Evolutionary conservation across 2,329 filamentous ascomycete species (phyloP).

Genomic region (Colletotrichum aenigma): DNA sequence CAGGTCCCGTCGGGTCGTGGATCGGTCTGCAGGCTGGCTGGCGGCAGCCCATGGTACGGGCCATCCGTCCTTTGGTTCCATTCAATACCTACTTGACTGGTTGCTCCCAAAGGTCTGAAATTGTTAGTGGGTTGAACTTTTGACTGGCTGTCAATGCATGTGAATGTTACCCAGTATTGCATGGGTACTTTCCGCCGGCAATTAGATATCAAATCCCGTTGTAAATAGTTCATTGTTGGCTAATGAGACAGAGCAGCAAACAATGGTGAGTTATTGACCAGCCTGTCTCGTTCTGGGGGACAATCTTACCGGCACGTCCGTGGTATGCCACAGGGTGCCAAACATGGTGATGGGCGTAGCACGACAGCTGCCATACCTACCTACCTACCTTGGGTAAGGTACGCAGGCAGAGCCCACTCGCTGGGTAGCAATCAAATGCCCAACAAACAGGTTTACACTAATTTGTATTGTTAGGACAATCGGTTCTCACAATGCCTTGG

Average conservation of each 20-base stretch:
- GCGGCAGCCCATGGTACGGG: neutral
- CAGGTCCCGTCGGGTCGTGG: neutral
- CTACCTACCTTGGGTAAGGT: neutral
- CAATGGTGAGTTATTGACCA: neutral
- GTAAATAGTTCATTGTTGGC: neutral
- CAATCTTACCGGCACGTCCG: neutral
- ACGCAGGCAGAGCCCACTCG: neutral
- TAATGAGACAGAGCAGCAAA: neutral
- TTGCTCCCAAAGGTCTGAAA: neutral
- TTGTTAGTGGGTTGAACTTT: constrained; percentile 2
- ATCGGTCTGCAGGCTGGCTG: neutral
- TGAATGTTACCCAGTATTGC: neutral
- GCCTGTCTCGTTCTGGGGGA: neutral
- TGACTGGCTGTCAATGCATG: constrained; percentile 5
- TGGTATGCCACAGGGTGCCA: neutral
- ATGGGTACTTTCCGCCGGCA: neutral
- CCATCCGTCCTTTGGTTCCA: neutral
- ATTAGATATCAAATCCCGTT: neutral
- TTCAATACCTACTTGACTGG: neutral
- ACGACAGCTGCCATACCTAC: neutral
- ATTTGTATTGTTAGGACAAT: neutral
- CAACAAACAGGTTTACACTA: neutral
- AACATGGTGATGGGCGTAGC: neutral
- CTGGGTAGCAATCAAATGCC: neutral
- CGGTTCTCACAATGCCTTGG: neutral